A percentile compares a stretch with the other conserved stretches of the same genome.
These are phyloP conservation scores for Castanospermum australe DNA, from an alignment of 306 rosid genomes.

Conservation along the genomic window DNA sequence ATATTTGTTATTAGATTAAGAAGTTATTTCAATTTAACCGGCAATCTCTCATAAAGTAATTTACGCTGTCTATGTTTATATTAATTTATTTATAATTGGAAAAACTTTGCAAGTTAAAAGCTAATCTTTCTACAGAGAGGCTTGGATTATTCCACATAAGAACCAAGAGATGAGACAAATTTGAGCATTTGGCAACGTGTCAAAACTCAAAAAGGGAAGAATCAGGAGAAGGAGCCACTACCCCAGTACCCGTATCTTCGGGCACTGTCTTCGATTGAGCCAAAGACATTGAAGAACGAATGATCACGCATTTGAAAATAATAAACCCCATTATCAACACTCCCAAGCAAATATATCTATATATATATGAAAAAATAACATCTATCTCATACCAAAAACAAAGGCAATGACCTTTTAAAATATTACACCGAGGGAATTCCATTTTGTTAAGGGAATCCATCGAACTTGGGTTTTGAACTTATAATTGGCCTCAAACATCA, in stretches of 20 bases:
- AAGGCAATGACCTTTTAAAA: neutral
- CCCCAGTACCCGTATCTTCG: conserved; percentile 17
- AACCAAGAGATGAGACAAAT: conserved; percentile 22
- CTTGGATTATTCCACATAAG: neutral
- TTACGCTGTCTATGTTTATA: too few species aligned
- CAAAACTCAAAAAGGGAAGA: conserved; percentile 21
- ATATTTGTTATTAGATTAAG: neutral
- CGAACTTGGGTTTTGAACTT: neutral
- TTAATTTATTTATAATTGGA: too few species aligned
- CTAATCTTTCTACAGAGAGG: neutral
- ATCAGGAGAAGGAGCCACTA: neutral
- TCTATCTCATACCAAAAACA: neutral
- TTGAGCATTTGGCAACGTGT: conserved; percentile 12
- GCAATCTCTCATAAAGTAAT: too few species aligned
- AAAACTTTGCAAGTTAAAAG: too few species aligned
- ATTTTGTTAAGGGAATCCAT: neutral
- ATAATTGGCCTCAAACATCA: neutral
- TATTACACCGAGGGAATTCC: neutral
- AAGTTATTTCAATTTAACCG: too few species aligned
- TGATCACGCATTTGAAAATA: conserved; percentile 31
- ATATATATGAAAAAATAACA: too few species aligned
- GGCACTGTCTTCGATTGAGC: conserved; percentile 29
- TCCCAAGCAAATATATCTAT: too few species aligned
- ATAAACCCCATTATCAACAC: neutral
- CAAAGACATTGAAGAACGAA: conserved; percentile 32